Evolutionary conservation across 768 basidiomycete genomes (phyloP), one percentile per base, ranked within the genome.

Genomic region (Termitomyces titanicus): DNA sequence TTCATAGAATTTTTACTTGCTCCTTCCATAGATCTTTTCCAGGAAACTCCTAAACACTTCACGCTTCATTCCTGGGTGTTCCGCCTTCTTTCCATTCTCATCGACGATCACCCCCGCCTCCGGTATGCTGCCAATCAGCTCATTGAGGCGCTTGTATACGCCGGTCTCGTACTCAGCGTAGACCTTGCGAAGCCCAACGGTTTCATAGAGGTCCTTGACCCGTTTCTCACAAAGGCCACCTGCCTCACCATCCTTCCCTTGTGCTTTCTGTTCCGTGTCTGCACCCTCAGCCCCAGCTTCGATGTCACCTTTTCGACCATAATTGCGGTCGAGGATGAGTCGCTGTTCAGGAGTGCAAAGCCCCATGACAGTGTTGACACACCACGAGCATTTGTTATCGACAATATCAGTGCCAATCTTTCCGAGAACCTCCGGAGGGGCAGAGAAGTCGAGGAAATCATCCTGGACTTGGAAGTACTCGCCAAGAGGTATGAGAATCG

Each of bases 381-480:
- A 87, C 97, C 96, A 99, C 17, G 89, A 89, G 72, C 96, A 98
- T 75, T 99, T 99, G 84, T 98, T 98, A 73, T 99, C 96, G 55
- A 98, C 70, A 65, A 99, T 99, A 70, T 98, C 97, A 15, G 96
- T 98, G 20, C 96, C 97, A 56, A 99, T 85, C 75, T 99, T 98
- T 45, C 96, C 96, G 49, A 98, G 89, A 63, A 89, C 80, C 72
- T 94, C 94, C 0, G 94, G 92, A 8, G 90, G 82, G 5, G 88
- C 94, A 18, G 89, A 86, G 68, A 84, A 97, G 71, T 99, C 97
- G 64, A 98, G 83, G 73, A 87, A 98, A 73, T 98, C 96, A 68
- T 98, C 96, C 72, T 99, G 96, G 56, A 96, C 81, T 73, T 99
- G 96, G 85, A 98, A 98, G 74, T 98, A 99, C 71, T 97, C 94